A percentile compares a stretch with the other conserved stretches of the same genome.
Conservation (phyloP, 2,329 filamentous ascomycete genomes). For the Aspergillus pseudotamarii region DNA sequence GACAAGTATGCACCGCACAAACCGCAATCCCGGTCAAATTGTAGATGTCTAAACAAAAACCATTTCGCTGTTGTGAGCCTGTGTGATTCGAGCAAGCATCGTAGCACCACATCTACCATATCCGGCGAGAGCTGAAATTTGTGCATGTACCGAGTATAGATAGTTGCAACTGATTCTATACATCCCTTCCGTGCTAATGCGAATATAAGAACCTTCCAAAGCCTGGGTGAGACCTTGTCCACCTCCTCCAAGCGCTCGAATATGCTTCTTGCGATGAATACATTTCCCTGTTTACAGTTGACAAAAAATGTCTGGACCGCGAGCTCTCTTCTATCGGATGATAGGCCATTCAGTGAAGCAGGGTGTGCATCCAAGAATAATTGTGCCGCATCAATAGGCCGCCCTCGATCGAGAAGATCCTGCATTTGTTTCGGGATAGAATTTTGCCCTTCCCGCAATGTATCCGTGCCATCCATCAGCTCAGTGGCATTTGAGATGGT, state of each 20-base stretch:
- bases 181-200: constrained; percentile 38
- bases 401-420: constrained; percentile 28
- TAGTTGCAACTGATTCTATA: constrained; percentile 38
- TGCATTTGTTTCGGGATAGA: constrained; percentile 27
- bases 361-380: constrained; percentile 35
- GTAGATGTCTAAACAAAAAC: constrained; percentile 36
- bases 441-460: neutral
- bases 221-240: constrained; percentile 31
- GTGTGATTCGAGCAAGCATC: constrained; percentile 41
- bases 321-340: constrained; percentile 32
- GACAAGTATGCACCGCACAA: constrained; percentile 41
- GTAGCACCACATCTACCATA: constrained; percentile 40
- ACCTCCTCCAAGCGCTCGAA: constrained; percentile 39
- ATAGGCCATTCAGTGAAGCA: constrained; percentile 24
- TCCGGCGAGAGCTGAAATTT: constrained; percentile 32
- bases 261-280: constrained; percentile 41
- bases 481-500: neutral
- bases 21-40: constrained; percentile 37
- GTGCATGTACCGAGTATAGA: constrained; percentile 34
- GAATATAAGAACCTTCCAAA: constrained; percentile 43
- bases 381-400: constrained; percentile 41
- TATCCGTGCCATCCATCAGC: neutral
- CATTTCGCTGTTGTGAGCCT: constrained; percentile 40
- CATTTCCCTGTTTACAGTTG: constrained; percentile 41
- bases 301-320: constrained; percentile 35